A percentile compares a stretch with the other conserved stretches of the same genome.
Evolutionary conservation across 768 basidiomycete species (phyloP).

Genomic region (Boletus tylopilopsis): DNA sequence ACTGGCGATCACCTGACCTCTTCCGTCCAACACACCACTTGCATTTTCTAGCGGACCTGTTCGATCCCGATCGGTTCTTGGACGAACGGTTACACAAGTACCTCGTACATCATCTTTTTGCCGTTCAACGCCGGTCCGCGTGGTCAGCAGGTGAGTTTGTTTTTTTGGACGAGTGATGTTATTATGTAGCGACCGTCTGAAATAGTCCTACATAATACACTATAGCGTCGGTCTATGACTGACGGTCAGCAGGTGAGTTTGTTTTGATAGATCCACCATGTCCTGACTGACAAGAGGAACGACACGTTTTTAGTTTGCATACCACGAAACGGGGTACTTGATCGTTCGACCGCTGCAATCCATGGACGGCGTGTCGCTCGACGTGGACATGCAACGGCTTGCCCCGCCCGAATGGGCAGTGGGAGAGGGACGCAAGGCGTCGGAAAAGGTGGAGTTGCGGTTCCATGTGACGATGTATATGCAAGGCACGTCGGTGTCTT

Average conservation of each 20-base stretch:
- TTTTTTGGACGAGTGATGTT: too few species aligned
- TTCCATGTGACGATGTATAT: conserved; percentile 43
- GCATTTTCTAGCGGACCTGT: conserved; percentile 29
- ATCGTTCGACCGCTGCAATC: conserved; percentile 49
- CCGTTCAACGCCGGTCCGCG: conserved; percentile 69
- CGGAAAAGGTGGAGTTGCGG: conserved; percentile 39
- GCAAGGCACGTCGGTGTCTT: too few species aligned
- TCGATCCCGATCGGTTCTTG: conserved; percentile 65
- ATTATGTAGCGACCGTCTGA: too few species aligned
- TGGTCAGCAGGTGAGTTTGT: conserved; percentile 45
- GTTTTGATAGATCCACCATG: neutral
- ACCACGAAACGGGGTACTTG: conserved; percentile 53
- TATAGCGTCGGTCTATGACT: too few species aligned
- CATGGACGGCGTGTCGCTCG: conserved; percentile 41
- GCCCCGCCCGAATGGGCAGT: conserved; percentile 33
- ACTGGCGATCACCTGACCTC: neutral
- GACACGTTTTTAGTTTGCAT: too few species aligned
- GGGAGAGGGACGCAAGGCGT: conserved; percentile 33
- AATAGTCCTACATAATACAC: too few species aligned
- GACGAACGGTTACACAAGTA: conserved; percentile 54
- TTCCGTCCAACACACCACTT: neutral
- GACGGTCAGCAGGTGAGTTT: too few species aligned
- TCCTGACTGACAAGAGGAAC: too few species aligned
- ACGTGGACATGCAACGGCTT: conserved; percentile 33
- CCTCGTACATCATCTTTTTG: conserved; percentile 56